Evolutionary conservation across 2,329 filamentous ascomycete genomes (phyloP).

Genomic region (Colletotrichum orchidophilum): DNA sequence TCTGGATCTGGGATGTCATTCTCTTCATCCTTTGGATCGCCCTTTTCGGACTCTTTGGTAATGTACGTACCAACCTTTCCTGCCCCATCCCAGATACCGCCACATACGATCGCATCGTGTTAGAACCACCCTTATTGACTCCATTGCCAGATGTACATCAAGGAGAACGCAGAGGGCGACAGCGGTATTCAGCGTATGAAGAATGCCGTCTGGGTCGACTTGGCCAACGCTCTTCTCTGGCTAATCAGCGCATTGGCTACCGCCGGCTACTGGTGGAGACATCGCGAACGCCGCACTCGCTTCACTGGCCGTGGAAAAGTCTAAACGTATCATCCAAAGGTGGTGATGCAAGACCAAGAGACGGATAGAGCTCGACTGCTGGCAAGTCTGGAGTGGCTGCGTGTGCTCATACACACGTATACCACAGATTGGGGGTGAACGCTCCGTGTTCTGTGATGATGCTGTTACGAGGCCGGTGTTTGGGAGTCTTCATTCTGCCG

Average conservation of each 20-base stretch:
- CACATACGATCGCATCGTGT: neutral
- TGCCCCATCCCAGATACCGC: neutral
- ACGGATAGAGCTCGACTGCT: neutral
- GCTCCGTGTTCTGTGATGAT: neutral
- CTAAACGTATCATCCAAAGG: conserved; percentile 39
- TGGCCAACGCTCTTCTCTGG: conserved; percentile 82
- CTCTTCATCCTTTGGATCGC: conserved; percentile 83
- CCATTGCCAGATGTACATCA: conserved; percentile 70
- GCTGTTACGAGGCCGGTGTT: neutral
- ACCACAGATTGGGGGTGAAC: too few species aligned
- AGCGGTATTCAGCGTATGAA: conserved; percentile 79
- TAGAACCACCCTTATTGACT: neutral
- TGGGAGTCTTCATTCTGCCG: neutral
- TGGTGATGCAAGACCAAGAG: neutral
- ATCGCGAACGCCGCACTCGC: conserved; percentile 60
- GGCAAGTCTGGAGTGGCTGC: neutral
- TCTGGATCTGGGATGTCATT: conserved; percentile 76
- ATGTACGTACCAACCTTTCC: conserved; percentile 48
- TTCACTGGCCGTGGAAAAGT: conserved; percentile 70
- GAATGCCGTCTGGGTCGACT: conserved; percentile 84
- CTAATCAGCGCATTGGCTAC: conserved; percentile 67
- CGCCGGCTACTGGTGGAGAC: conserved; percentile 66
- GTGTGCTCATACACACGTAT: too few species aligned
- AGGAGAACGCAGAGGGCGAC: conserved; percentile 72
- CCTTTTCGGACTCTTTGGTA: conserved; percentile 85